Evolutionary conservation across 768 basidiomycete genomes (phyloP).

Genomic region (Auricularia sp.): DNA sequence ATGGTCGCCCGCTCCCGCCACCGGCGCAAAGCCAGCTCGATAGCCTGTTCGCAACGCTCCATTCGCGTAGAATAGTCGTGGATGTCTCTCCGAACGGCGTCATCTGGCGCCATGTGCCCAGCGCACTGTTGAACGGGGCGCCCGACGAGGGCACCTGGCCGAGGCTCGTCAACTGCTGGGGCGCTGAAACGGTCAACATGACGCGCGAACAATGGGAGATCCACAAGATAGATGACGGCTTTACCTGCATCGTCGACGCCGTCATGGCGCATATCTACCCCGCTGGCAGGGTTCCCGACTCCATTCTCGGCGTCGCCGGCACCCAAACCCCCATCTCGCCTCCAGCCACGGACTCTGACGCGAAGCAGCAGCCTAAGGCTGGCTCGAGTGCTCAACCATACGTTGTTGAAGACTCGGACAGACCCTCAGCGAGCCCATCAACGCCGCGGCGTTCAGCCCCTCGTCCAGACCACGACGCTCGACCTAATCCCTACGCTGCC

Average conservation of each 20-base stretch:
- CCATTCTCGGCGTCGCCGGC: not conserved
- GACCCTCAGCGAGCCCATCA: not conserved
- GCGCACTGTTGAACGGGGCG: conserved; percentile 46
- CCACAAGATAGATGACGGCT: conserved; percentile 70
- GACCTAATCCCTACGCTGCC: not conserved
- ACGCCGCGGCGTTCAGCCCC: not conserved
- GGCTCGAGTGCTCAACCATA: not conserved
- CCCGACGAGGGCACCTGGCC: conserved; percentile 66
- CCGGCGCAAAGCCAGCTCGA: not conserved
- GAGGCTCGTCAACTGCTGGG: conserved; percentile 52
- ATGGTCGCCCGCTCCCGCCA: conserved; percentile 47
- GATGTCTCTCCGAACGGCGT: conserved; percentile 42
- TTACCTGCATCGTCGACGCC: conserved; percentile 47
- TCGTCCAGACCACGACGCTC: not conserved
- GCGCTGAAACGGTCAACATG: conserved; percentile 27
- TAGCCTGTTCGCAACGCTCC: not conserved
- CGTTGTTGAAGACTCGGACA: not conserved
- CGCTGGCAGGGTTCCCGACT: not conserved
- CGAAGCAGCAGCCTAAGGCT: not conserved
- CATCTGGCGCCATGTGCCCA: conserved; percentile 75
- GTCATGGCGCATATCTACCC: not conserved
- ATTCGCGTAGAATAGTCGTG: conserved; percentile 48
- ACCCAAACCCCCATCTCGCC: not conserved
- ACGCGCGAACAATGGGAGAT: conserved; percentile 79
- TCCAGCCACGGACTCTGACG: not conserved